Conservation (phyloP, 371 early-diverging fungal genomes). For the Dipsacomyces acuminosporus region DNA sequence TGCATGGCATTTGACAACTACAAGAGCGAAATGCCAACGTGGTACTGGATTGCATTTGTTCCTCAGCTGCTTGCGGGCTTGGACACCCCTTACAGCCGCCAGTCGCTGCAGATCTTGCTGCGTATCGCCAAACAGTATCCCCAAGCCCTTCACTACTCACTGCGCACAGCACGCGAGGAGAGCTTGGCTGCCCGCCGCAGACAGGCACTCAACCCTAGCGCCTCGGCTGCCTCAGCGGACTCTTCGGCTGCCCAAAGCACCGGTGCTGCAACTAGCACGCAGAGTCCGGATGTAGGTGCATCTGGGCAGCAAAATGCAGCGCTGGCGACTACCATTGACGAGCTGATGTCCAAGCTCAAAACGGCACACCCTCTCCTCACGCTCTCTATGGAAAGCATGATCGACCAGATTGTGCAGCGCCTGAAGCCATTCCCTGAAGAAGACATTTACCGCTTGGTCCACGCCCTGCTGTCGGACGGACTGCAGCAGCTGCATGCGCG, state of each 20-base stretch:
- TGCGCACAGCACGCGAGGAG: constrained; percentile 92
- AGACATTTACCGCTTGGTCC: constrained; percentile 91
- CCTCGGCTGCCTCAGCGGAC: too few relatives aligned
- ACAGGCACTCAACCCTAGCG: constrained; percentile 26
- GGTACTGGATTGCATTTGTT: constrained; percentile 98
- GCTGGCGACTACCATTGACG: constrained; percentile 79
- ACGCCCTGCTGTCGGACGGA: constrained; percentile 83
- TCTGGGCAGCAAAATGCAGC: constrained; percentile 19
- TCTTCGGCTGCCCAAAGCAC: constrained; percentile 1
- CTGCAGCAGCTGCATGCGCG: constrained; percentile 61
- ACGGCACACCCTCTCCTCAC: constrained; percentile 92
- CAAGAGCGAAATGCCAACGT: constrained; percentile 85
- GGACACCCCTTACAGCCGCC: constrained; percentile 59
- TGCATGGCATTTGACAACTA: constrained; percentile 79
- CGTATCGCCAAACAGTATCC: constrained; percentile 94
- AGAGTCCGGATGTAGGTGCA: background rate
- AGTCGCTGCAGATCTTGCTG: constrained; percentile 76
- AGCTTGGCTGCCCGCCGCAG: constrained; percentile 20
- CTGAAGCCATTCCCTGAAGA: constrained; percentile 92
- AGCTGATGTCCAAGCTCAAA: constrained; percentile 93
- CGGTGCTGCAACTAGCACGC: background rate
- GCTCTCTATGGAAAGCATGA: constrained; percentile 95
- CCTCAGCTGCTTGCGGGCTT: constrained; percentile 89
- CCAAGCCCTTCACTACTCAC: constrained; percentile 92
- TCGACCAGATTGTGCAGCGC: constrained; percentile 88